Evolutionary conservation across 768 basidiomycete genomes (phyloP), one percentile per base, ranked within the genome.

Genomic region (Trametes gibbosa): DNA sequence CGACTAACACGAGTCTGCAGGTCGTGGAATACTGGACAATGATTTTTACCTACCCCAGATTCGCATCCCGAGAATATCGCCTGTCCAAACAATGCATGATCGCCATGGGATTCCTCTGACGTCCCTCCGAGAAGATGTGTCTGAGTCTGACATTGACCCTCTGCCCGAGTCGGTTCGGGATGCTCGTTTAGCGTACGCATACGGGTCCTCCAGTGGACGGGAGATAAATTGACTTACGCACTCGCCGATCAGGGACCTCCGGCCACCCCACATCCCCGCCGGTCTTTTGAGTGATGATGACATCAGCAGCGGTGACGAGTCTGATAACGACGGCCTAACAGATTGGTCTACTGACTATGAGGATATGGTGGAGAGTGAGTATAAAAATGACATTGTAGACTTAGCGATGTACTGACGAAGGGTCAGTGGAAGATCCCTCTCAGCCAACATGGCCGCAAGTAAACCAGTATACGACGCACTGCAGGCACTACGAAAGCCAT

Each of bases 271-370:
- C 47, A 39, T 32, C 25, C 49, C 10, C n/a, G 25, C 46, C 13
- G 34, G 42, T 43, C 10, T 57, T 21, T 39, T 57, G 41, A 61
- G 78, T 24, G 80, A 81, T 7, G 81, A 74, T 17, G 78, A 76
- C 53, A 77, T 85, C 66, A 83, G 82, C 9, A 87, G 84, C 50
- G 84, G 83, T 3, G 90, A 92, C 62, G 91, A 93, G 70, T 92
- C 91, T 2, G 92, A 92, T 63, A 75, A 89, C 62, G 84, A 83
- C 23, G 87, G 87, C 66, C 67, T 89, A 49, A 87, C 84, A 2
- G 86, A 74, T 10, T 73, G 66, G 19, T 72, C 71, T 17, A 78
- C 74, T 50, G 74, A 76, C 23, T 68, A 67, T 45, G 78, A 81
- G 13, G 81, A 81, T 45, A 68, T 73, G 75, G 50, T 80, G 77